These are phyloP conservation scores for Penicillium sp. DNA, from an alignment of 2,329 filamentous ascomycete species.

Conservation along the genomic window DNA sequence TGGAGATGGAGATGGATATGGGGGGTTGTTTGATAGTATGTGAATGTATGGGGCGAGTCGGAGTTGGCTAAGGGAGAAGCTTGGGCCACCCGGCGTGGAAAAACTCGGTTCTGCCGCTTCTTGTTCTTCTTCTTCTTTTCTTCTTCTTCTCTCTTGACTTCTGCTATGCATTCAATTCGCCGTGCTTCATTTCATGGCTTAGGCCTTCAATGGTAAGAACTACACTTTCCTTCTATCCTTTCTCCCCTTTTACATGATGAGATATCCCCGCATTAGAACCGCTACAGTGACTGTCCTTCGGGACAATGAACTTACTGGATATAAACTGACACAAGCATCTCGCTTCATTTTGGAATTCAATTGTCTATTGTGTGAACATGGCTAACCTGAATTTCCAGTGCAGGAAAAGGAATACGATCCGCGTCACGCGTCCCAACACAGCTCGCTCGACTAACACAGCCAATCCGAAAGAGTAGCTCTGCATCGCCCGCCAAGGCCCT, in stretches of 20 bases:
- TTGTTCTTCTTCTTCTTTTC: constrained; percentile 10
- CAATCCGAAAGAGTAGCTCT: constrained; percentile 28
- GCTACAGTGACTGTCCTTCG: constrained; percentile 64
- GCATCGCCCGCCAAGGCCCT: constrained; percentile 38
- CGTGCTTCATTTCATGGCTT: constrained; percentile 37
- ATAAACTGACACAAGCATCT: constrained; percentile 10
- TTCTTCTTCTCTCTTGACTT: constrained; percentile 7
- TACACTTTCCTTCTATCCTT: constrained; percentile 4
- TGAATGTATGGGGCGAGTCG: not conserved
- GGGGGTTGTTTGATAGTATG: not conserved
- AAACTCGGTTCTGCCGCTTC: constrained; percentile 22
- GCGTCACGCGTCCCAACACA: constrained; percentile 8
- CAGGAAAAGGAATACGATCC: constrained; percentile 29
- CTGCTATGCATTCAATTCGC: constrained; percentile 43
- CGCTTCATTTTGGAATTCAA: constrained; percentile 21
- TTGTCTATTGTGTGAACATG: constrained; percentile 2
- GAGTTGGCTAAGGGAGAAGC: constrained; percentile 22
- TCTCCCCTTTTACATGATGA: constrained; percentile 43
- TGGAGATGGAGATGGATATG: constrained; percentile 31
- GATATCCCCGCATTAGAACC: constrained; percentile 58
- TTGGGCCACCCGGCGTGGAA: constrained; percentile 29
- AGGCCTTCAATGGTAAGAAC: constrained; percentile 39
- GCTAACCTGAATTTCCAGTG: constrained; percentile 30
- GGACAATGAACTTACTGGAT: constrained; percentile 46
- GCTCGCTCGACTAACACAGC: constrained; percentile 21